A percentile compares a stretch with the other conserved stretches of the same genome.
These are phyloP conservation scores for Penicillium brasilianum DNA, from an alignment of 2,329 filamentous ascomycete genomes.

Conservation along the genomic window DNA sequence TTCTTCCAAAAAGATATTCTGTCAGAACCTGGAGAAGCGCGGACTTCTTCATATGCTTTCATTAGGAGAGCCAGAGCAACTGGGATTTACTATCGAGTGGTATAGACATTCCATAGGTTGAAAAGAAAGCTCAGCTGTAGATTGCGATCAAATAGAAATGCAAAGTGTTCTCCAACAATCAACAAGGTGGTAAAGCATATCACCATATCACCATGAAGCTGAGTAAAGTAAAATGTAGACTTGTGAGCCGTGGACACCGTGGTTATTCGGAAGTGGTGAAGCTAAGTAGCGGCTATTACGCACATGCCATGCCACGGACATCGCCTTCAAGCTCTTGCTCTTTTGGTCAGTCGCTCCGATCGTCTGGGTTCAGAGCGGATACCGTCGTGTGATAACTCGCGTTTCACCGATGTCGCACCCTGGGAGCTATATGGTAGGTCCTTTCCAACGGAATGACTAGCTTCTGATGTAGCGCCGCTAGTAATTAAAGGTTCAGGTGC, in stretches of 20 bases:
- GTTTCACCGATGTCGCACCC: slow-evolving; percentile 8
- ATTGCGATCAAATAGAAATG: no score
- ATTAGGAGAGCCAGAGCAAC: background rate
- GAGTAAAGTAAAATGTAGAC: no score
- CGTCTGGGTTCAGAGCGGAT: slow-evolving; percentile 6
- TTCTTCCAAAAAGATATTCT: background rate
- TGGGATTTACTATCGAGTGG: background rate
- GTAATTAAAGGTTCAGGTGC: no score
- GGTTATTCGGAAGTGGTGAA: background rate
- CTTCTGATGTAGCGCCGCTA: no score
- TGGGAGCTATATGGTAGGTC: background rate
- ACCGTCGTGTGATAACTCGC: background rate
- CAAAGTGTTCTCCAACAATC: no score
- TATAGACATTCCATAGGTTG: background rate
- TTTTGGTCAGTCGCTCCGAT: slow-evolving; percentile 15
- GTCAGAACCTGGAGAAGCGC: background rate
- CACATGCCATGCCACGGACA: no score
- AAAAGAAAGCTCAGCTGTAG: background rate
- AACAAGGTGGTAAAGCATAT: no score
- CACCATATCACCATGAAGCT: no score
- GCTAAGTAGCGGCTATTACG: no score
- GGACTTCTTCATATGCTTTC: background rate
- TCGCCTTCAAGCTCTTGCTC: slow-evolving; percentile 6
- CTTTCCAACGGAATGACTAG: slow-evolving; percentile 6
- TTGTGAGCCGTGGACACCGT: no score